Conservation (phyloP, 2,329 filamentous ascomycete genomes). For the Neonectria neomacrospora region DNA sequence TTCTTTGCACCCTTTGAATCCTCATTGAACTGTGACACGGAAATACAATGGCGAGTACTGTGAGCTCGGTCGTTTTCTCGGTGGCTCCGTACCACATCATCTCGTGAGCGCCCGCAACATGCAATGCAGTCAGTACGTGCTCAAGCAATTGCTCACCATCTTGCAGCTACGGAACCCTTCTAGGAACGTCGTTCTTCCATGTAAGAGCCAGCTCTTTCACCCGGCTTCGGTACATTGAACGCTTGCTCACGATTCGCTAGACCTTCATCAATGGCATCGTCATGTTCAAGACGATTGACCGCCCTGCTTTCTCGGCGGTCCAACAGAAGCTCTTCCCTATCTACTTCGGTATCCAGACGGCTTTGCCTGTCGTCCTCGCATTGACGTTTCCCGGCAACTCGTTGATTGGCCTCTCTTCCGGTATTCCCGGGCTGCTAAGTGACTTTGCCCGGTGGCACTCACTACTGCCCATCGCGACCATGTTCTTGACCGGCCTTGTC, state of each 20-base stretch:
- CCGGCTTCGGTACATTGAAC: not conserved
- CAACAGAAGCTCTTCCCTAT: slow-evolving; percentile 86
- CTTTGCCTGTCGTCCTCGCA: slow-evolving; percentile 76
- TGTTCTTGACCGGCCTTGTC: slow-evolving; percentile 74
- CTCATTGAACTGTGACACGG: slow-evolving; percentile 8
- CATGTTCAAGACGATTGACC: slow-evolving; percentile 79
- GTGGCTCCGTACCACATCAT: slow-evolving; percentile 81
- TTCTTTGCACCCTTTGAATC: slow-evolving; percentile 9
- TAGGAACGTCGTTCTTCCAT: slow-evolving; percentile 90
- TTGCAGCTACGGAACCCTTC: slow-evolving; percentile 82
- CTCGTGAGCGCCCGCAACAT: slow-evolving; percentile 62
- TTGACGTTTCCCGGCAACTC: slow-evolving; percentile 81
- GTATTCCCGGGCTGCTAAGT: slow-evolving; percentile 67
- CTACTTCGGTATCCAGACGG: slow-evolving; percentile 88
- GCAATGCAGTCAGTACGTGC: not conserved
- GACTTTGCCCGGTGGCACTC: slow-evolving; percentile 71
- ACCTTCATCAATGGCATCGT: slow-evolving; percentile 81
- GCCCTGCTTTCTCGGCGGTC: slow-evolving; percentile 82
- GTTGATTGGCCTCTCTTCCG: slow-evolving; percentile 58
- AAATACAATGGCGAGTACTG: slow-evolving; percentile 58
- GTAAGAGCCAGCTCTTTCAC: slow-evolving; percentile 51
- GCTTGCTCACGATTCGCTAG: slow-evolving; percentile 52
- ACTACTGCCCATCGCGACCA: slow-evolving; percentile 74
- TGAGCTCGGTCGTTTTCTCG: slow-evolving; percentile 66
- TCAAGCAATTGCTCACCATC: slow-evolving; percentile 35